Evolutionary conservation across 805 yeast genomes (phyloP), one percentile per base, ranked within the genome.

Genomic region (Hanseniaspora valbyensis): DNA sequence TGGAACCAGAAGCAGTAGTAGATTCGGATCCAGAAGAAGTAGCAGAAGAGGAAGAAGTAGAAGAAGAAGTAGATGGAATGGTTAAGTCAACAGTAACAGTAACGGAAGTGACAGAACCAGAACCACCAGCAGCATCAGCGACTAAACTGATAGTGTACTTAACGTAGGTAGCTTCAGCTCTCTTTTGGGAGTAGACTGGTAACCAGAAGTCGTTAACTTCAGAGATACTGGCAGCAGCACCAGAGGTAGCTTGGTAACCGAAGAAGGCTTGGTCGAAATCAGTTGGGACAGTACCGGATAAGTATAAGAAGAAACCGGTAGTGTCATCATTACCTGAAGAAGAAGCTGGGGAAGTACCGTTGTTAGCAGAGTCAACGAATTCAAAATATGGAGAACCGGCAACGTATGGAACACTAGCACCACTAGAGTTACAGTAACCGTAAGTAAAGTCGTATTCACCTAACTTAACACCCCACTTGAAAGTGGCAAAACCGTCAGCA

Each of bases 71-170:
- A 39, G 42, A 13, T 4, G 42, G 9, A 14, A 36, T 34, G 36
- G 21, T 12, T 16, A 44, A 25, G 22, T 44, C 49, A 44, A 26
- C 49, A 28, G 19, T 28, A 28, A 44, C 49, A 12, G 24, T 25
- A 28, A 21, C 28, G 19, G 34, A 2, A 28, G n/a, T 8, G 28
- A 45, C 50, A 29, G 24, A 25, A 29, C 50, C 50, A 22, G 50
- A 45, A 29, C 50, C 50, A 37, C 50, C 50, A 7, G 37, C 19
- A 2, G 50, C 24, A 45, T 45, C 50, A 19, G 50, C 50, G 38
- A 21, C 26, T 9, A 30, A 16, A n/a, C 24, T 22, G n/a, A 45
- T 19, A 13, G 43, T 37, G 43, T 45, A 45, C 21, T 36, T 45
- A 13, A 45, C 43, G 24, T 25, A 45, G 7, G 50, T 18, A 24